Base-by-base conservation (phyloP, 176 grass and related monocot genomes). In the Bonia amplexicaulis region DNA sequence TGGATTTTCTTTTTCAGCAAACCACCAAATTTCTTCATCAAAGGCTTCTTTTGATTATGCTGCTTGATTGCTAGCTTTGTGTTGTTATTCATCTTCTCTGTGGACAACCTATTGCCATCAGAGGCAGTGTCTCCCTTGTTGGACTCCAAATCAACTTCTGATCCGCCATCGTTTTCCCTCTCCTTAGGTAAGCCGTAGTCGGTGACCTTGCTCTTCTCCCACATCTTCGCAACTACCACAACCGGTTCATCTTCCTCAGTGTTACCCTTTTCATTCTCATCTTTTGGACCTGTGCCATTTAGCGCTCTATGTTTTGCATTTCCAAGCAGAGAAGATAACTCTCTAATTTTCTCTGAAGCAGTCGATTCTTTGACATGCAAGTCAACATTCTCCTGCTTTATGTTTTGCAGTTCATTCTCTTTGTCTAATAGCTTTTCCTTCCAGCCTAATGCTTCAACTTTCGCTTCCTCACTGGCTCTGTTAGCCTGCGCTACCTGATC, bases 1-100 rank as follows among this genome's bases (percentile, higher is more conserved):
- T 85, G 76, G 44, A 53, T 88, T 85, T 93, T 98, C 77, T 98
- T 98, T 86, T 90, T 98, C 73, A 98, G 85, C 81, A 98, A 84
- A 70, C 92, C 92, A 63, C 93, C 78, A 52, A 98, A 93, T 83
- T 94, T 93, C 77, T 93, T 93, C 19, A 93, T 77, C n/a, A 93
- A 87, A 82, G 87, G 76, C 77, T 89, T 98, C 91, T 98, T 98
- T 78, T 93, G 93, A 69, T 95, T 91, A 45, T 89, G 93, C 23
- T 90, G 80, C 46, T 89, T 89, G 63, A 80, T 74, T 71, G 89
- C 62, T 65, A 65, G 82, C 19, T 89, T 84, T 37, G 81, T 53
- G 42, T 8, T 75, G 66, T 71, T 82, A 60, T 61, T 76, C 8
- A 31, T 51, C 48, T 81, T 87, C 9, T 65, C 62, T 17, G n/a